Percentiles rank a stretch among this genome's conserved stretches.
Conservation (phyloP, 164 flowering plant genomes). For the Aristolochia contorta region DNA sequence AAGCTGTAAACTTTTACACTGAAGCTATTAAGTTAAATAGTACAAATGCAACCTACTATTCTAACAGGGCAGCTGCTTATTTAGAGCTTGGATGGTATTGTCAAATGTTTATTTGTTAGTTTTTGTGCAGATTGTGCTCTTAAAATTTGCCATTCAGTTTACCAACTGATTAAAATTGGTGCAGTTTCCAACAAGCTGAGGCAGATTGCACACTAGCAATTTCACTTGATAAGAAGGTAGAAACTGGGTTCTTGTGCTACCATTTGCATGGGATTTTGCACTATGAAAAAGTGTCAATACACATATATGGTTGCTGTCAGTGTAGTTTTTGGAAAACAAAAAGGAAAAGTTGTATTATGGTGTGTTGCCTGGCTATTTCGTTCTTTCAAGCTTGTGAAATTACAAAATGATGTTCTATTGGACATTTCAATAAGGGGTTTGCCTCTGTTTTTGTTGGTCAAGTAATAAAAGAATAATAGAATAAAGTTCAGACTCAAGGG, state of each 20-base stretch:
- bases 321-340: no score
- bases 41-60: constrained; percentile 59
- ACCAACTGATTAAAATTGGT: constrained; percentile 5
- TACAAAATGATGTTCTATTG: no score
- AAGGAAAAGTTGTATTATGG: no score
- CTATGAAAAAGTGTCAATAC: no score
- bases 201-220: constrained; percentile 81
- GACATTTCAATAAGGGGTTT: no score
- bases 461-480: no score
- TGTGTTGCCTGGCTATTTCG: no score
- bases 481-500: no score
- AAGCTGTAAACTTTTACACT: constrained; percentile 71
- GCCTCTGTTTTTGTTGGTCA: no score
- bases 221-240: constrained; percentile 82
- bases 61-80: constrained; percentile 92
- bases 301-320: no score
- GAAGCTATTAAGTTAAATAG: constrained; percentile 85
- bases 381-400: no score
- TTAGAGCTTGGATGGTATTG: constrained; percentile 77
- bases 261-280: neutral
- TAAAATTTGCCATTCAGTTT: neutral
- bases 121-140: neutral
- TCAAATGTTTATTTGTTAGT: neutral
- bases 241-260: neutral
- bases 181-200: constrained; percentile 91